These are phyloP conservation scores for Apophysomyces ossiformis DNA, from an alignment of 371 early-diverging fungal genomes.

Conservation along the genomic window DNA sequence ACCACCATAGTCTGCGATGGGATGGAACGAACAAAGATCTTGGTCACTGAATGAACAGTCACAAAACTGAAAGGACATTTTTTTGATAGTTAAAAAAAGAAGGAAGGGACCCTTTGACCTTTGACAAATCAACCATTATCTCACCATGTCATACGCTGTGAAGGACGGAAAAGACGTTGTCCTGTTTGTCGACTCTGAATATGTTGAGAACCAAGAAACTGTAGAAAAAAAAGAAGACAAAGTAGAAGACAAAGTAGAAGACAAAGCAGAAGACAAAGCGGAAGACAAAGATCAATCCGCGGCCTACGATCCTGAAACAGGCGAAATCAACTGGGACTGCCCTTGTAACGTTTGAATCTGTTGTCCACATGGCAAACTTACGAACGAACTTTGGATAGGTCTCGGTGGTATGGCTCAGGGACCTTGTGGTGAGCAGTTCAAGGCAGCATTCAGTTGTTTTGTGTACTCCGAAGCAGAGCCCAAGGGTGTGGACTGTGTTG, in stretches of 20 bases:
- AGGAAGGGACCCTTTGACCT: not conserved
- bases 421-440: slow-evolving; percentile 96
- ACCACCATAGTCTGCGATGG: too few species aligned
- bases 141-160: slow-evolving; percentile 43
- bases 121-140: not conserved
- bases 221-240: slow-evolving; percentile 21
- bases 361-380: slow-evolving; percentile 7
- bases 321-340: slow-evolving; percentile 99
- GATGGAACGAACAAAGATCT: too few species aligned
- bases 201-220: slow-evolving; percentile 31
- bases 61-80: not conserved
- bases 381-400: slow-evolving; percentile 28
- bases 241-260: slow-evolving; percentile 14
- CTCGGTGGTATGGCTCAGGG: slow-evolving; percentile 94
- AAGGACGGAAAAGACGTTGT: slow-evolving; percentile 62
- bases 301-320: slow-evolving; percentile 77
- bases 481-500: slow-evolving; percentile 88
- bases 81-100: not conserved
- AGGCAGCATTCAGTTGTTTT: slow-evolving; percentile 97
- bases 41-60: not conserved
- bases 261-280: slow-evolving; percentile 16
- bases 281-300: slow-evolving; percentile 44
- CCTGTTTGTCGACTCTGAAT: slow-evolving; percentile 55
- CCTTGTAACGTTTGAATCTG: slow-evolving; percentile 70
- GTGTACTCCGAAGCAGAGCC: slow-evolving; percentile 87